Conservation (phyloP, 192 early-diverging fungal species). For the Linnemannia zychae region DNA sequence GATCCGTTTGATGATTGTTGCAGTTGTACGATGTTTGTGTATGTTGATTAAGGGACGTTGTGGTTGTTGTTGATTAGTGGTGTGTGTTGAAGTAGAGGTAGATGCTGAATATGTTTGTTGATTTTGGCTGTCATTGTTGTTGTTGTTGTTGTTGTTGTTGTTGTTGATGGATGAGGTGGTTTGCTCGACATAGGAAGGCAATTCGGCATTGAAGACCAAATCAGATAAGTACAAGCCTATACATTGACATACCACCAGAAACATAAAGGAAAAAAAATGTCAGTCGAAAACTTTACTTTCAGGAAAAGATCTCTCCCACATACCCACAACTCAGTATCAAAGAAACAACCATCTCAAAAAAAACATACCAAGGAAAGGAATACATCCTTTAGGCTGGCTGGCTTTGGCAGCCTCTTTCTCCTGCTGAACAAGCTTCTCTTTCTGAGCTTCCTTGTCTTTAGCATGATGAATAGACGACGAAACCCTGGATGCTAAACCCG, state of each 20-base stretch:
- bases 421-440: background rate
- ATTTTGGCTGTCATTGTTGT: too few relatives aligned
- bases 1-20: conserved; percentile 71
- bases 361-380: conserved; percentile 68
- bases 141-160: too few relatives aligned
- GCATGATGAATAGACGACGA: background rate
- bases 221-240: conserved; percentile 71
- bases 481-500: background rate
- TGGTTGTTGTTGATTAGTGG: background rate
- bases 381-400: conserved; percentile 64
- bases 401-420: conserved; percentile 15
- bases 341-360: background rate
- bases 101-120: too few relatives aligned
- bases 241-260: background rate
- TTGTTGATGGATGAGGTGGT: background rate
- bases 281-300: too few relatives aligned
- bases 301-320: too few relatives aligned
- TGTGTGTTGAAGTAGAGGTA: too few relatives aligned
- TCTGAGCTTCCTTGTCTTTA: conserved; percentile 5
- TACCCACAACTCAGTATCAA: too few relatives aligned
- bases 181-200: conserved; percentile 65
- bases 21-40: conserved; percentile 68
- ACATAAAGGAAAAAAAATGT: background rate
- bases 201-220: conserved; percentile 69
- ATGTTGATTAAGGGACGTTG: conserved; percentile 60